These are phyloP conservation scores for Leccinum subspadiceum DNA, from an alignment of 1,284 basidiomycete genomes.

Conservation along the genomic window DNA sequence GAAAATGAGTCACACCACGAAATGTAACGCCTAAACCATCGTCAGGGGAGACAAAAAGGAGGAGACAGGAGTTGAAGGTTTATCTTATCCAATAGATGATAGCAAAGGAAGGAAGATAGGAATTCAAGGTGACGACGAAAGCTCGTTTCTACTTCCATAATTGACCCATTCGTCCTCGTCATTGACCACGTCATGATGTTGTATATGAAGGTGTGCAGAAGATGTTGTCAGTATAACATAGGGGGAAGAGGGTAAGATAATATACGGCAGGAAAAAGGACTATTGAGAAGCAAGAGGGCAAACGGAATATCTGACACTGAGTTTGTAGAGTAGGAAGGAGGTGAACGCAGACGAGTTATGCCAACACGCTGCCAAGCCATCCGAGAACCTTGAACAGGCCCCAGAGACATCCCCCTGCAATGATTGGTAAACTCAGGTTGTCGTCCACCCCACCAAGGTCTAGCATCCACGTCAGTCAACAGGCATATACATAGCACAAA, in stretches of 20 bases:
- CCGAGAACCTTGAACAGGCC: constrained; percentile 55
- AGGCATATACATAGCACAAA: constrained; percentile 7
- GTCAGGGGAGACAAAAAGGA: background rate
- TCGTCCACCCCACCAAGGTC: constrained; percentile 90
- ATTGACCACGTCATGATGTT: background rate
- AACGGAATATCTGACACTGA: background rate
- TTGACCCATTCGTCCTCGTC: background rate
- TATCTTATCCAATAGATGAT: background rate
- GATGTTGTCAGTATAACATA: background rate
- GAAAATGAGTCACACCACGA: background rate
- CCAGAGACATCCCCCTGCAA: constrained; percentile 83
- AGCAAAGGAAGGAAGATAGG: background rate
- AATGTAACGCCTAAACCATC: background rate
- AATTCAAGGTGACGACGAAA: background rate
- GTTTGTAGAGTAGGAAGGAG: background rate
- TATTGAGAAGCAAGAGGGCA: background rate
- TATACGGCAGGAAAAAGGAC: background rate
- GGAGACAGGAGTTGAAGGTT: background rate
- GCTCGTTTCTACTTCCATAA: background rate
- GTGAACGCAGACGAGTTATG: constrained; percentile 5
- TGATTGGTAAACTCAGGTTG: constrained; percentile 90
- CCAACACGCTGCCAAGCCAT: constrained; percentile 25
- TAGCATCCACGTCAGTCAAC: constrained; percentile 35
- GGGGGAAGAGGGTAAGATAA: background rate
- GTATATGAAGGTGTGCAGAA: background rate